Conservation (phyloP, 257 asterid species). For the Penstemon davidsonii region DNA sequence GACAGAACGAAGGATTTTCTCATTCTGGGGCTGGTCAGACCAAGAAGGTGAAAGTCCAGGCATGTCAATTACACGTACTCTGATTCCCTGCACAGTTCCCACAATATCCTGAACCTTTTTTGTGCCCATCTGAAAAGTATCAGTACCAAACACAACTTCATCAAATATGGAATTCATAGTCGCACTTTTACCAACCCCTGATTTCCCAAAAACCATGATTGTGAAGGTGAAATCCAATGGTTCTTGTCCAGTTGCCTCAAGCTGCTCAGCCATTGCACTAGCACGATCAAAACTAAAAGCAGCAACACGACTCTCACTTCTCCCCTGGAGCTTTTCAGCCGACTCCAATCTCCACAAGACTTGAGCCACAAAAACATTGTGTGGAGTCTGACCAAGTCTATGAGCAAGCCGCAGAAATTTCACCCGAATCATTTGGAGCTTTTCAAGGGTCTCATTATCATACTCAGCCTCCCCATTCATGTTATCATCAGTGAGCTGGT, state of each 20-base stretch:
- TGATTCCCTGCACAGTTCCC: slow-evolving; percentile 95
- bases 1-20: slow-evolving; percentile 76
- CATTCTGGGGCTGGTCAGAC: slow-evolving; percentile 94
- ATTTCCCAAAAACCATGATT: slow-evolving; percentile 94
- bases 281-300: slow-evolving; percentile 97
- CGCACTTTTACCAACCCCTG: slow-evolving; percentile 99
- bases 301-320: slow-evolving; percentile 87
- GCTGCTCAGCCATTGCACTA: slow-evolving; percentile 97
- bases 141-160: slow-evolving; percentile 75
- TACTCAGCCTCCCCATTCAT: slow-evolving; percentile 81
- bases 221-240: slow-evolving; percentile 95
- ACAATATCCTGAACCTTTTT: slow-evolving; percentile 95
- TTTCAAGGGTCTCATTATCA: slow-evolving; percentile 95
- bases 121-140: slow-evolving; percentile 85
- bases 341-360: slow-evolving; percentile 90
- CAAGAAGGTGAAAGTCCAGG: slow-evolving; percentile 96
- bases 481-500: slow-evolving; percentile 71
- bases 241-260: slow-evolving; percentile 92
- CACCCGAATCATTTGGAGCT: slow-evolving; percentile 97
- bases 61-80: slow-evolving; percentile 89
- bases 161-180: slow-evolving; percentile 95
- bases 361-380: slow-evolving; percentile 96
- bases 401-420: slow-evolving; percentile 94
- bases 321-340: slow-evolving; percentile 96
- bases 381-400: slow-evolving; percentile 97